Evolutionary conservation across 2,329 filamentous ascomycete genomes (phyloP).

Genomic region (Botrytis fragariae): DNA sequence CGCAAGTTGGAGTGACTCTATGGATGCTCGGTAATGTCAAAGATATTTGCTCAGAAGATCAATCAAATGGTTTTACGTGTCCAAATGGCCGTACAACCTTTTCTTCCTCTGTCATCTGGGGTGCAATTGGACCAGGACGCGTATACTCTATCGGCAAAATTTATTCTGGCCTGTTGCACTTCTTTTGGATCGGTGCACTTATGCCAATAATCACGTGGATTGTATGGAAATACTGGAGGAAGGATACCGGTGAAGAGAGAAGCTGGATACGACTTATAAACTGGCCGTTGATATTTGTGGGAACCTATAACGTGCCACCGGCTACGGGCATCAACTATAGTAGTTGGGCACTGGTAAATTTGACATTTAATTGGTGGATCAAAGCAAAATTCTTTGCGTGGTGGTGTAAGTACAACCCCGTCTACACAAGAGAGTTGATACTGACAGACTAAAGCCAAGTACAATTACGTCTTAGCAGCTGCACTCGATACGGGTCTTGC

Average conservation of each 20-base stretch:
- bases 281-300: constrained; percentile 36
- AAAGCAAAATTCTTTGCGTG: constrained; percentile 62
- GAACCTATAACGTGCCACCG: constrained; percentile 43
- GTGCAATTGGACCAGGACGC: constrained; percentile 66
- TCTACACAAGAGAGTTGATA: constrained; percentile 60
- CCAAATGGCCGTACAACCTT: constrained; percentile 56
- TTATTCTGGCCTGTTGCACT: constrained; percentile 65
- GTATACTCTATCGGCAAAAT: constrained; percentile 65
- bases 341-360: constrained; percentile 68
- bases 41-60: constrained; percentile 57
- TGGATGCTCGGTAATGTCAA: constrained; percentile 59
- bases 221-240: constrained; percentile 41
- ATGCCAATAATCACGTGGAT: constrained; percentile 57
- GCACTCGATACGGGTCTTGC: constrained; percentile 68
- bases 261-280: constrained; percentile 38
- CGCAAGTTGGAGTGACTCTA: constrained; percentile 64
- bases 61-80: constrained; percentile 56
- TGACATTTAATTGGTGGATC: constrained; percentile 67
- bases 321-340: constrained; percentile 74
- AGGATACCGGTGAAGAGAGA: constrained; percentile 30
- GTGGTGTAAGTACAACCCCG: constrained; percentile 62
- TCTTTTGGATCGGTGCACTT: constrained; percentile 66
- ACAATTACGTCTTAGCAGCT: constrained; percentile 73
- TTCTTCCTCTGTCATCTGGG: constrained; percentile 73
- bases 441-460: constrained; percentile 64